Evolutionary conservation across 2,329 filamentous ascomycete species (phyloP), one percentile per base, ranked within the genome.

Genomic region (Trichoderma sp.): DNA sequence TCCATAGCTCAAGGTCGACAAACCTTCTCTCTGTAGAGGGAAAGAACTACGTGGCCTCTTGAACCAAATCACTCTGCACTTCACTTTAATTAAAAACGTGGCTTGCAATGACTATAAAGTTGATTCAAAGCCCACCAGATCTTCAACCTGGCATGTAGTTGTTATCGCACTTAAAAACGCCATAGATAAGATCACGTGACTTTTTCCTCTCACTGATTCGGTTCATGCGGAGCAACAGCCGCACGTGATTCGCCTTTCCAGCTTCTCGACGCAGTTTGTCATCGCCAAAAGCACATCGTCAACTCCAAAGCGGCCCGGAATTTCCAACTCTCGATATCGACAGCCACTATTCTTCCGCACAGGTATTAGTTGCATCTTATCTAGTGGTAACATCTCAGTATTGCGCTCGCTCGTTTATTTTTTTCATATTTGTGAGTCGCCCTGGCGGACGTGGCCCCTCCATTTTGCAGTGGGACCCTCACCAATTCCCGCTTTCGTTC

Each of bases 311-410:
- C 72, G 71, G 65, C 64, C 62, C 71, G 64, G 71, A 64, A 34
- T 76, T 69, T 58, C 51, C 74, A 65, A 72, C 71, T 72, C 75
- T 78, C 76, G 74, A 80, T 81, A 81, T 80, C 78, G 77, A 74
- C 78, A 77, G 77, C 78, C 77, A 78, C 78, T 78, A 79, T 80
- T 78, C 75, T 80, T 82, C 79, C 79, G 78, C 78, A 73, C 74
- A 79, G 57, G 78, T 82, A 83, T 82, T 75, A 77, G 79, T 83
- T 82, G 80, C 77, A 75, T 77, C 77, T 79, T 51, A 70, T 76
- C 76, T 76, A 81, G 77, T 78, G 75, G 78, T 80, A 79, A 80
- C 78, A 73, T 75, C 75, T 75, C 74, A 74, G 73, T 74, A 73
- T 76, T 75, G 77, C 79, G 75, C 77, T 76, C 81, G 75, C 77